Base-by-base conservation (phyloP, 768 basidiomycete species). In the Glaciozyma martinii region DNA sequence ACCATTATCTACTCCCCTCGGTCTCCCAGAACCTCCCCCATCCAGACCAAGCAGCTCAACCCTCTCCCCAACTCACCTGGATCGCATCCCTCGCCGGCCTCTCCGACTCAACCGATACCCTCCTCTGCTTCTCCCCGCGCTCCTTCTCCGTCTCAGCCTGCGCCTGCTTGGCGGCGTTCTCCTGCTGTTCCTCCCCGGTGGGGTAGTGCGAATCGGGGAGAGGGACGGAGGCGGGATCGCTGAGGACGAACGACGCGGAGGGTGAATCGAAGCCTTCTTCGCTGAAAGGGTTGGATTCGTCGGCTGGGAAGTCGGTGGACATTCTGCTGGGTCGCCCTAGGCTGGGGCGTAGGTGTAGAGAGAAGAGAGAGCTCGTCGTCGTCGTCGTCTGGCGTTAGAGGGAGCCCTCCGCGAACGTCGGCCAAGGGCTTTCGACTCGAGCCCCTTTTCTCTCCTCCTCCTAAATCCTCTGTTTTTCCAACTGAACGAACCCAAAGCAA, bases 1-100 rank as follows among this genome's bases (percentile, higher is more conserved):
- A n/a, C n/a, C n/a, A n/a, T n/a, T n/a, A n/a, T n/a, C 12, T 40
- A 3, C 12, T 21, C 23, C 21, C 23, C 23, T 5, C n/a, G n/a
- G n/a, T 2, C n/a, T 19, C 5, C 1, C 53, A 21, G 16, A 30
- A 30, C 2, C 32, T 23, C 9, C 7, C 18, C 2, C 29, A 15
- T 37, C 18, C 53, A 19, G 16, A 13, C 21, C 6, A 25, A 9
- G 1, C 30, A 37, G 10, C 30, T 21, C 32, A 23, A 37, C 15
- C 3, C 32, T 5, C 29, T 55, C 32, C 29, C 23, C n/a, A n/a
- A 58, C 61, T n/a, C 19, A 68, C 67, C 58, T 65, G 63, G 30
- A 68, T 68, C 2, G 40, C 53, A 37, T 68, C 63, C 29, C 54
- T 50, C 16, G 40, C 4, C 40, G 67, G 58, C 16, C 61, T n/a